These are phyloP conservation scores for Backusella circina DNA, from an alignment of 192 early-diverging fungal species.

Conservation along the genomic window DNA sequence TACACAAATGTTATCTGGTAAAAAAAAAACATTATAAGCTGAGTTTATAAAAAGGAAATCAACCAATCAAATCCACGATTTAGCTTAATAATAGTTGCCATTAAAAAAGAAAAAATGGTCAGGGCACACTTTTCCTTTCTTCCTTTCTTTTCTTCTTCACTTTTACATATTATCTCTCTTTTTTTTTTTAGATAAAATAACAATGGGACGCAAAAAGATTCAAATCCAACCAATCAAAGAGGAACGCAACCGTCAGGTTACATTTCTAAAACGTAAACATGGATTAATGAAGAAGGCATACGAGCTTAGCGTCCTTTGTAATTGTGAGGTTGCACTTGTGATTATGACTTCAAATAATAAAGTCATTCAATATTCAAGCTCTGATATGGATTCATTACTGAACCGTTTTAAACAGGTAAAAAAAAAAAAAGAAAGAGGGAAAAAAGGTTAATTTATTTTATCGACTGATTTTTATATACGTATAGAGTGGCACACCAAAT, in stretches of 20 bases:
- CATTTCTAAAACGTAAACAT: slow-evolving; percentile 88
- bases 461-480: not conserved
- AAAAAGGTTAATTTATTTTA: slow-evolving; percentile 23
- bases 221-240: slow-evolving; percentile 88
- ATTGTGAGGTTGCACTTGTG: slow-evolving; percentile 89
- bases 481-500: slow-evolving; percentile 29
- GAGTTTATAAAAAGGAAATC: not conserved
- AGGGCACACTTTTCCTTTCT: not conserved
- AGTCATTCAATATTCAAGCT: slow-evolving; percentile 83
- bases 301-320: slow-evolving; percentile 90
- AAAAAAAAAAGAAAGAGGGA: not conserved
- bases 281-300: slow-evolving; percentile 96
- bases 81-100: not conserved
- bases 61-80: not conserved
- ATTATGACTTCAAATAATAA: slow-evolving; percentile 90
- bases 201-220: slow-evolving; percentile 91
- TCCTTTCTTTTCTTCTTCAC: not conserved
- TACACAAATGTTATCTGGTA: not conserved
- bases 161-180: not conserved
- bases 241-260: slow-evolving; percentile 89
- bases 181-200: not conserved
- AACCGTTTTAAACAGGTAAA: slow-evolving; percentile 80
- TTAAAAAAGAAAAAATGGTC: not conserved
- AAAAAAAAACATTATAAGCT: not conserved
- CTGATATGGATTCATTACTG: slow-evolving; percentile 90